These are phyloP conservation scores for Apiotrichum sp. DNA, from an alignment of 1,284 basidiomycete species.

Conservation along the genomic window DNA sequence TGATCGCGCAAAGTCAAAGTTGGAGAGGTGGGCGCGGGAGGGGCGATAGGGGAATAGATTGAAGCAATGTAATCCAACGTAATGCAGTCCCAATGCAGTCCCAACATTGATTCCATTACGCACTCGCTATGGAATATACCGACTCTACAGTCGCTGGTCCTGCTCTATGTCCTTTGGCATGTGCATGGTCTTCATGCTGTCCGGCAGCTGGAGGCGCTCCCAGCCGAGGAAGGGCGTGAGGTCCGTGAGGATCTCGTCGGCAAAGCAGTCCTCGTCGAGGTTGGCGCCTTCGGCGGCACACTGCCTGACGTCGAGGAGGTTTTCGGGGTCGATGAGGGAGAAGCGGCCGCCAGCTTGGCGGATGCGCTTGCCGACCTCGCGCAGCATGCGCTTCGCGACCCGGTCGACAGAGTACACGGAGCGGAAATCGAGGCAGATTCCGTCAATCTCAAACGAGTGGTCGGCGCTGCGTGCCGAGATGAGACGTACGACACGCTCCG, in stretches of 20 bases:
- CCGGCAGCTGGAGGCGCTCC: background rate
- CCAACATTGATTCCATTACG: too few relatives aligned
- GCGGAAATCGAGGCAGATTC: constrained; percentile 12
- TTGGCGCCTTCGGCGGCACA: background rate
- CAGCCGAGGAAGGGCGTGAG: constrained; percentile 4
- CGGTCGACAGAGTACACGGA: constrained; percentile 11
- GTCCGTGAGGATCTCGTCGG: constrained; percentile 7
- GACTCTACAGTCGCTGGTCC: too few relatives aligned
- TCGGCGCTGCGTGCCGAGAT: background rate
- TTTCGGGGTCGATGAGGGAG: constrained; percentile 13
- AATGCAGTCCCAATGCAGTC: too few relatives aligned
- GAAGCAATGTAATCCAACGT: too few relatives aligned
- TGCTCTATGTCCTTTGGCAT: background rate
- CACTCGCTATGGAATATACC: too few relatives aligned
- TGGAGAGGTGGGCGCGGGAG: background rate
- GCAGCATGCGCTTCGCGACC: constrained; percentile 9
- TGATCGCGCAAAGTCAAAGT: background rate
- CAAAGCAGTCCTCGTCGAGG: background rate
- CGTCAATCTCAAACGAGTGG: background rate
- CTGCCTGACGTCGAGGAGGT: constrained; percentile 3
- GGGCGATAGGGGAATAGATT: background rate
- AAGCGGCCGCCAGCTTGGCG: constrained; percentile 3
- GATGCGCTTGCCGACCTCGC: constrained; percentile 11
- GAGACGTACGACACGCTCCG: constrained; percentile 16
- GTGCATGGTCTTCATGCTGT: background rate